Conservation (phyloP, 352 stramenopile species). For the Globisporangium echinulatum region DNA sequence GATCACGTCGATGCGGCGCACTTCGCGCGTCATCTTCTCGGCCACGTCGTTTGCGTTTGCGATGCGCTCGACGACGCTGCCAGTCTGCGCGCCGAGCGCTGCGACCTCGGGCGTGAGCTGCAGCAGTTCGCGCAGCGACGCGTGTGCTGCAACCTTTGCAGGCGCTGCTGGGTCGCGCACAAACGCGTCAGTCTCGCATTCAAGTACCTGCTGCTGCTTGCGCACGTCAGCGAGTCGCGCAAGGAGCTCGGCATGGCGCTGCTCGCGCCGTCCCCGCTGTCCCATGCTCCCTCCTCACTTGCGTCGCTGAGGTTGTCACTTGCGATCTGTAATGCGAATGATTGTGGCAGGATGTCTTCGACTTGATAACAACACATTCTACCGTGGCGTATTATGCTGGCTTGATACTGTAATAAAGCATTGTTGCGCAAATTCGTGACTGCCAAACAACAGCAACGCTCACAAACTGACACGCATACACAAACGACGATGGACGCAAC, state of each 20-base stretch:
- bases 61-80: conserved; percentile 76
- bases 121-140: conserved; percentile 43
- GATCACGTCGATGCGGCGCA: conserved; percentile 73
- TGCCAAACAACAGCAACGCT: neutral
- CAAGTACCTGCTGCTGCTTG: conserved; percentile 32
- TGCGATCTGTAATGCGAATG: too few relatives aligned
- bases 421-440: neutral
- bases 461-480: conserved; percentile 10
- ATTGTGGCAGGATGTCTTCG: too few relatives aligned
- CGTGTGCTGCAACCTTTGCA: conserved; percentile 51
- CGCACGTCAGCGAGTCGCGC: conserved; percentile 45
- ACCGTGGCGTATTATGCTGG: neutral
- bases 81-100: conserved; percentile 67
- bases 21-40: conserved; percentile 85
- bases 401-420: neutral
- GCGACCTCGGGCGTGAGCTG: conserved; percentile 61
- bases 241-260: conserved; percentile 58
- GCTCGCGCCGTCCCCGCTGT: conserved; percentile 17
- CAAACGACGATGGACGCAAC: conserved; percentile 18
- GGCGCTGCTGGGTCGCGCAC: conserved; percentile 23
- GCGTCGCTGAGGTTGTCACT: too few relatives aligned
- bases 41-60: conserved; percentile 86
- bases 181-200: conserved; percentile 31
- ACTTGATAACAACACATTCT: too few relatives aligned
- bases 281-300: conserved; percentile 1